Evolutionary conservation across 2,329 filamentous ascomycete genomes (phyloP), one percentile per base, ranked within the genome.

Genomic region (Fusarium circinatum): DNA sequence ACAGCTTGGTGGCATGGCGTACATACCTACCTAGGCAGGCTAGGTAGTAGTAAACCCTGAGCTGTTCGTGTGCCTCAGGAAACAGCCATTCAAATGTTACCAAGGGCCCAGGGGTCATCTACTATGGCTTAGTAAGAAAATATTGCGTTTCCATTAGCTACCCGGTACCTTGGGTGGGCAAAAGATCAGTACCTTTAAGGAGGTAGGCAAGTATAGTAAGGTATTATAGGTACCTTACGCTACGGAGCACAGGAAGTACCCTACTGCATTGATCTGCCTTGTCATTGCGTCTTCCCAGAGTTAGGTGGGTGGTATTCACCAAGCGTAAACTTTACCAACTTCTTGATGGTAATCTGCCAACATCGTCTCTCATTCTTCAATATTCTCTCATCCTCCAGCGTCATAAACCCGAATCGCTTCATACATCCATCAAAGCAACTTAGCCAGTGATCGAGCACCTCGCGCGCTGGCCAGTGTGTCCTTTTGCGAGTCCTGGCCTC

Each of bases 241-340:
- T 34, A 34, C 32, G 32, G 32, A 34, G 30, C 49, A 49, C 36
- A 15, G 36, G 26, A 74, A 47, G 73, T 65, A 71, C 70, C 68
- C 73, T 75, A 65, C 65, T 74, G 62, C 70, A 73, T 71, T 68
- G 70, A 73, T 74, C 66, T 71, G 69, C 76, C 76, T 68, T 78
- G 77, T 56, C 69, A 65, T 57, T 62, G 65, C 71, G 63, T 74
- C 67, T 63, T 57, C 22, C 49, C 38, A 49, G 28, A 38, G 24
- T 44, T 41, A 69, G 62, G 74, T 76, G 73, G 75, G 70, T 72
- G 69, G 68, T 57, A 26, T 51, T 51, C 41, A 52, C 59, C 24
- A 59, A 47, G 45, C 42, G 44, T 36, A 45, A 44, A 68, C 51
- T 71, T 38, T 69, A 42, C 48, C 49, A 62, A 49, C 42, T 62